Evolutionary conservation across 768 basidiomycete genomes (phyloP).

Genomic region (Psilocybe tampanensis): DNA sequence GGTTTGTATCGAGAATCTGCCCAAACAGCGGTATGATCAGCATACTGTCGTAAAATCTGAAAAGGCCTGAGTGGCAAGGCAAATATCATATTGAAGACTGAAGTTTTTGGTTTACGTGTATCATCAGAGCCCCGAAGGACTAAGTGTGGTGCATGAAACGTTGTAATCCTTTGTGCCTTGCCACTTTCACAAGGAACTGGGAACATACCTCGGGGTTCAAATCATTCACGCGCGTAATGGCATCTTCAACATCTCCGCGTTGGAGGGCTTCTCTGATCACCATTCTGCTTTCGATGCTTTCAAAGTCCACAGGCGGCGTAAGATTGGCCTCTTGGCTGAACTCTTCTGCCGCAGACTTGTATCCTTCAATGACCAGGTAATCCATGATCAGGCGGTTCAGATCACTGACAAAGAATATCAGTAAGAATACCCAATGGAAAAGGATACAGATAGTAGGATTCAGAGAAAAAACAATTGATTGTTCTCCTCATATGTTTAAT

Average conservation of each 20-base stretch:
- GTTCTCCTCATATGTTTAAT: conserved; percentile 61
- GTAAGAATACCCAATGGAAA: conserved; percentile 16
- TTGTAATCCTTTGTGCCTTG: conserved; percentile 72
- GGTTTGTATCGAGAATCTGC: conserved; percentile 96
- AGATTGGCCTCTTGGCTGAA: conserved; percentile 90
- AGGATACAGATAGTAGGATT: conserved; percentile 33
- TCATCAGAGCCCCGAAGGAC: conserved; percentile 83
- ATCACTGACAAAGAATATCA: conserved; percentile 60
- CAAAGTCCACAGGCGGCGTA: conserved; percentile 78
- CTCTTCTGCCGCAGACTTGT: conserved; percentile 93
- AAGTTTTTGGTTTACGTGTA: conserved; percentile 75
- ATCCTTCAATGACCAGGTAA: conserved; percentile 97
- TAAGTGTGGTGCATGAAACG: conserved; percentile 99
- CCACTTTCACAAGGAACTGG: conserved; percentile 9
- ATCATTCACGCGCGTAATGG: conserved; percentile 94
- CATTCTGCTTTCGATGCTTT: conserved; percentile 93
- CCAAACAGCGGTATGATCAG: conserved; percentile 27
- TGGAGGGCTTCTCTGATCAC: conserved; percentile 93
- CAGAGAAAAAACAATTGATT: conserved; percentile 87
- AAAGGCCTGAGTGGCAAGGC: conserved; percentile 15
- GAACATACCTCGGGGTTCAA: conserved; percentile 91
- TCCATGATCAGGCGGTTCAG: conserved; percentile 95
- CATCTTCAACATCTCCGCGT: conserved; percentile 92
- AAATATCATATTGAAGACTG: conserved; percentile 94
- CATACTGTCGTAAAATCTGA: conserved; percentile 7